Evolutionary conservation across 2,329 filamentous ascomycete genomes (phyloP).

Genomic region (Phyllachora maydis): DNA sequence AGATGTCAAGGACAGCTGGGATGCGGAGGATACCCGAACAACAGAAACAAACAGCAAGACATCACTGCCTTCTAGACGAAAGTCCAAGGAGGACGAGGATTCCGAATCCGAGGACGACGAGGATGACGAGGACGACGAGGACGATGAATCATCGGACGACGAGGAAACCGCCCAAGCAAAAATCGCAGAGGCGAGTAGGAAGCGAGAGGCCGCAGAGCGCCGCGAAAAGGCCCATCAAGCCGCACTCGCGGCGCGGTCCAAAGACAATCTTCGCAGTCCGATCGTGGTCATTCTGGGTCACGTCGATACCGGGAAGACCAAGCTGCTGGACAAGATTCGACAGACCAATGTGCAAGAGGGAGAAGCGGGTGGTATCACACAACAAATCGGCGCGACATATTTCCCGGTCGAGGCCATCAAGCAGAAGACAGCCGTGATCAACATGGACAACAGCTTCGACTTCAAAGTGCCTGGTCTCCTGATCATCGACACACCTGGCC

Average conservation of each 20-base stretch:
- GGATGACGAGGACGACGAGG: slow-evolving; percentile 35
- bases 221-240: slow-evolving; percentile 82
- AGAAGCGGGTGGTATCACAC: slow-evolving; percentile 97
- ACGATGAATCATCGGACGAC: slow-evolving; percentile 45
- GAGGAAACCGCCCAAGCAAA: slow-evolving; percentile 57
- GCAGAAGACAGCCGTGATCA: slow-evolving; percentile 86
- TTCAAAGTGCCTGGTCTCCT: slow-evolving; percentile 96
- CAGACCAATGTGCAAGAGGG: slow-evolving; percentile 98
- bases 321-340: slow-evolving; percentile 92
- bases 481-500: slow-evolving; percentile 94
- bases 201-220: slow-evolving; percentile 74
- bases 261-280: slow-evolving; percentile 85
- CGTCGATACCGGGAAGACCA: slow-evolving; percentile 99
- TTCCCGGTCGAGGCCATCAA: slow-evolving; percentile 87
- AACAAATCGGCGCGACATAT: slow-evolving; percentile 98
- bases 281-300: slow-evolving; percentile 99
- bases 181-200: slow-evolving; percentile 53
- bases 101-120: slow-evolving; percentile 15
- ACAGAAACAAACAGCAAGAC: slow-evolving; percentile 18
- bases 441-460: slow-evolving; percentile 73
- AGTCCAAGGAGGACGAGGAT: slow-evolving; percentile 10
- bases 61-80: slow-evolving; percentile 12
- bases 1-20: slow-evolving; percentile 87
- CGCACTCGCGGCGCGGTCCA: slow-evolving; percentile 74
- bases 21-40: slow-evolving; percentile 47